Conservation (phyloP, 2,329 filamentous ascomycete genomes). For the Phoma sp. region DNA sequence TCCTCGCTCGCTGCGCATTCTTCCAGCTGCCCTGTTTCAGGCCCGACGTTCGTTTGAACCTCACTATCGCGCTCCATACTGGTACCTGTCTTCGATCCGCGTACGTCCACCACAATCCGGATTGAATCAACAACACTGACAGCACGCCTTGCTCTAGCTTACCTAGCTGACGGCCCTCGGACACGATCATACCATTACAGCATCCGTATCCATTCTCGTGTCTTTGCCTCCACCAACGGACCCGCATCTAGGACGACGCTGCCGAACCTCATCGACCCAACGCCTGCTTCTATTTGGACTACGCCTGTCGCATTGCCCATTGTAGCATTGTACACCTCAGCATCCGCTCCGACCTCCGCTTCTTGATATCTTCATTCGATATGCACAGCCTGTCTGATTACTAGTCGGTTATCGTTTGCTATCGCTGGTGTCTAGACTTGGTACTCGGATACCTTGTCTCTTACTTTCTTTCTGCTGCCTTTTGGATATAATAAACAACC, state of each 20-base stretch:
- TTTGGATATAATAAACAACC: slow-evolving; percentile 18
- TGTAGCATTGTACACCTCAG: slow-evolving; percentile 7
- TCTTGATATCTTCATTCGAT: slow-evolving; percentile 26
- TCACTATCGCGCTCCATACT: slow-evolving; percentile 20
- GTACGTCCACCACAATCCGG: slow-evolving; percentile 26
- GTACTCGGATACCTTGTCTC: slow-evolving; percentile 25
- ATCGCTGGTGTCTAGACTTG: slow-evolving; percentile 24
- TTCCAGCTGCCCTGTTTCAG: slow-evolving; percentile 23
- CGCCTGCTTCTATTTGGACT: background rate
- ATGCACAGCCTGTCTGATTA: slow-evolving; percentile 35
- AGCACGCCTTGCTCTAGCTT: slow-evolving; percentile 19
- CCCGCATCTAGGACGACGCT: slow-evolving; percentile 4
- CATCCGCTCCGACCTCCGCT: slow-evolving; percentile 3
- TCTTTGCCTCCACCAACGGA: slow-evolving; percentile 2
- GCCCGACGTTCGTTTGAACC: slow-evolving; percentile 16
- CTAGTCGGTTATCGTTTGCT: slow-evolving; percentile 29
- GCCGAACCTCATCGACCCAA: slow-evolving; percentile 3
- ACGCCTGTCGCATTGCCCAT: background rate
- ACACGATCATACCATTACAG: slow-evolving; percentile 13
- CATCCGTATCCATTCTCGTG: slow-evolving; percentile 9
- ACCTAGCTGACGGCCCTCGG: slow-evolving; percentile 10
- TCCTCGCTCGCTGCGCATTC: slow-evolving; percentile 29
- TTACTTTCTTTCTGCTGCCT: slow-evolving; percentile 17
- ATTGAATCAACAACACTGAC: slow-evolving; percentile 27
- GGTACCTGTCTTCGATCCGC: slow-evolving; percentile 28